Evolutionary conservation across 768 basidiomycete genomes (phyloP).

Genomic region (Hypholoma fasciculare): DNA sequence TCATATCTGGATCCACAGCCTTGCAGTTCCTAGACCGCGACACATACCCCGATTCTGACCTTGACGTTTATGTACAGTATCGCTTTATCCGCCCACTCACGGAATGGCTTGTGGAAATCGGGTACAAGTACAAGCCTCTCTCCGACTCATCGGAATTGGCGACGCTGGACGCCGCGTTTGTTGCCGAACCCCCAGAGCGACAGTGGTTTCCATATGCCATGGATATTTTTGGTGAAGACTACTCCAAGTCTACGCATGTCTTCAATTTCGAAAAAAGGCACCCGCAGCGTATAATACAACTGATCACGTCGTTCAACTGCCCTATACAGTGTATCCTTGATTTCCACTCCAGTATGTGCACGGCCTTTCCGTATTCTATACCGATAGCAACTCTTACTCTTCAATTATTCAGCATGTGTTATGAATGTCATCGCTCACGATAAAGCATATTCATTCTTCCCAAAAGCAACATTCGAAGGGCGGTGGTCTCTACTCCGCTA

Average conservation of each 20-base stretch:
- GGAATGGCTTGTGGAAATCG: neutral
- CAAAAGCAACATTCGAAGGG: neutral
- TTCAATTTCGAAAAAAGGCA: slow-evolving; percentile 1
- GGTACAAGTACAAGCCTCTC: neutral
- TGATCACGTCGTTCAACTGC: neutral
- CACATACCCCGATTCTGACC: neutral
- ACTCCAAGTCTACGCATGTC: neutral
- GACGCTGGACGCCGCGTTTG: neutral
- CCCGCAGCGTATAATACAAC: neutral
- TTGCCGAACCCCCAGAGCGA: neutral
- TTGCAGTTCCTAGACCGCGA: neutral
- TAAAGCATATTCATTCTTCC: neutral
- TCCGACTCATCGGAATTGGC: neutral
- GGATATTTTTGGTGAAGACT: neutral
- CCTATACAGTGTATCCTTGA: neutral
- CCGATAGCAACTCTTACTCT: no score
- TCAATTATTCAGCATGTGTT: neutral
- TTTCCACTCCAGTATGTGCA: slow-evolving; percentile 2
- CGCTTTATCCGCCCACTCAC: neutral
- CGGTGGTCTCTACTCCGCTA: neutral
- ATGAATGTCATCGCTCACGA: neutral
- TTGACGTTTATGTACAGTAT: neutral
- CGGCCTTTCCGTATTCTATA: no score
- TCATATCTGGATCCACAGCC: slow-evolving; percentile 5
- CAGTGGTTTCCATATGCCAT: neutral